Percentiles rank a stretch among this genome's conserved stretches.
Evolutionary conservation across 2,329 filamentous ascomycete species (phyloP).

Genomic region (Cladosporium cucumerinum): DNA sequence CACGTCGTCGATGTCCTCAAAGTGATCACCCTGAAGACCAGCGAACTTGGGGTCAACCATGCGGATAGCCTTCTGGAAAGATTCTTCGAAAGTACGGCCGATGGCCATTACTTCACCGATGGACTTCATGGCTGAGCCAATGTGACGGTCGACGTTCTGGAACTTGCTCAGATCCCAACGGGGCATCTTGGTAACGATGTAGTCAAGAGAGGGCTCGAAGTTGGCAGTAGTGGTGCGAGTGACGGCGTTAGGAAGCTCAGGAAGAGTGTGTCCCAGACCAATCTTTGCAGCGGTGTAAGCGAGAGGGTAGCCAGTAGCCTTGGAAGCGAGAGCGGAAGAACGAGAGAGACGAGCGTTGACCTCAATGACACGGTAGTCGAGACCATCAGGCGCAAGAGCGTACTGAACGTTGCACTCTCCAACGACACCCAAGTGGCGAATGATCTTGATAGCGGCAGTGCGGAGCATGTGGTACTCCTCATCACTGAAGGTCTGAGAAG

Average conservation of each 20-base stretch:
- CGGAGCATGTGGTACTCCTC: constrained; percentile 99
- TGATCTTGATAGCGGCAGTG: constrained; percentile 95
- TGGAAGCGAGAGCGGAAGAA: constrained; percentile 93
- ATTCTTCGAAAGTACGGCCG: constrained; percentile 96
- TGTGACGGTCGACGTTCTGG: constrained; percentile 96
- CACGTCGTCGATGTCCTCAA: constrained; percentile 86
- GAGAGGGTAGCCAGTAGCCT: constrained; percentile 94
- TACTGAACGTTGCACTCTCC: constrained; percentile 99
- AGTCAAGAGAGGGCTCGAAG: constrained; percentile 96
- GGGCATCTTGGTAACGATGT: constrained; percentile 98
- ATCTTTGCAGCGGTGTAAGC: constrained; percentile 99
- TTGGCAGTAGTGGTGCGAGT: constrained; percentile 98
- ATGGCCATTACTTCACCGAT: constrained; percentile 99
- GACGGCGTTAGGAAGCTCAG: constrained; percentile 94
- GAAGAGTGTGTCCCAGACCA: constrained; percentile 88
- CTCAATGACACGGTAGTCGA: constrained; percentile 98
- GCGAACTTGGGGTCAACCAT: constrained; percentile 90
- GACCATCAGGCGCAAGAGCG: constrained; percentile 89
- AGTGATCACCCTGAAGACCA: constrained; percentile 93
- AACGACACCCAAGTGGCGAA: constrained; percentile 92
- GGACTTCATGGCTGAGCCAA: constrained; percentile 98
- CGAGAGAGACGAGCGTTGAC: constrained; percentile 98
- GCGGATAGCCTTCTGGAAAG: constrained; percentile 97
- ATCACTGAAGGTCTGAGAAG: constrained; percentile 93
- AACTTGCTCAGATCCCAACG: constrained; percentile 99